These are phyloP conservation scores for Trypanosomatidae sp. DNA, from an alignment of 208 protist genomes.

Conservation along the genomic window DNA sequence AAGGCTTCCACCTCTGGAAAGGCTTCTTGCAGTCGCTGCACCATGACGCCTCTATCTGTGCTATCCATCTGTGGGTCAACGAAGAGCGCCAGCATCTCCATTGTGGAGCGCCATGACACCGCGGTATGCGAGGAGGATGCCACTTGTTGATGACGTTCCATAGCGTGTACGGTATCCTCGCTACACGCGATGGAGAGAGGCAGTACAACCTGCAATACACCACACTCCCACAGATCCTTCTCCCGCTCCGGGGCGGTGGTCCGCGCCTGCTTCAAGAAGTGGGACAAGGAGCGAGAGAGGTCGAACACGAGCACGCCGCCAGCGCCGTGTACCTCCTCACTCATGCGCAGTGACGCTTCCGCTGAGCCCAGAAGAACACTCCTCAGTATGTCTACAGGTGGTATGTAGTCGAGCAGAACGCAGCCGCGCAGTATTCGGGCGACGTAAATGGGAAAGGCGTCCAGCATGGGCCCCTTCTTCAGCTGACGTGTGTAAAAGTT, in stretches of 20 bases:
- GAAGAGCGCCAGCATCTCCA: slow-evolving; percentile 51
- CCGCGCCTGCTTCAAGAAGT: slow-evolving; percentile 44
- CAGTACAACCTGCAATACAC: slow-evolving; percentile 38
- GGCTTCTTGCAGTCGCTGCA: slow-evolving; percentile 31
- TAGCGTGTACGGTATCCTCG: slow-evolving; percentile 1
- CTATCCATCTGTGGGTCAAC: slow-evolving; percentile 47
- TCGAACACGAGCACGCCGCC: slow-evolving; percentile 68
- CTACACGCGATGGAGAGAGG: slow-evolving; percentile 40
- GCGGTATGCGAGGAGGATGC: slow-evolving; percentile 37
- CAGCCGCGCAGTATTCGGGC: slow-evolving; percentile 57
- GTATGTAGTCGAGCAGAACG: slow-evolving; percentile 57
- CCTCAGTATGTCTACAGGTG: slow-evolving; percentile 28
- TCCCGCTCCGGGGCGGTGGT: slow-evolving; percentile 12
- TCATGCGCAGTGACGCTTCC: slow-evolving; percentile 5
- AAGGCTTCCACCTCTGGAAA: slow-evolving; percentile 30
- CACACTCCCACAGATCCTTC: slow-evolving; percentile 38
- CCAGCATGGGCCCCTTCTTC: slow-evolving; percentile 16
- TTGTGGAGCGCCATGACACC: slow-evolving; percentile 55
- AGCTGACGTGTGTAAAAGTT: slow-evolving; percentile 16
- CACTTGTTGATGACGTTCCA: not conserved
- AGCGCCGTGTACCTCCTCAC: slow-evolving; percentile 8
- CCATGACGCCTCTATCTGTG: slow-evolving; percentile 26
- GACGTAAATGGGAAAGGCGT: slow-evolving; percentile 37
- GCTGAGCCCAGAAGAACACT: slow-evolving; percentile 36
- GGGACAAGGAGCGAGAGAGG: slow-evolving; percentile 54